These are phyloP conservation scores for Candida mesenterica DNA, from an alignment of 1,139 yeast species.

Conservation along the genomic window DNA sequence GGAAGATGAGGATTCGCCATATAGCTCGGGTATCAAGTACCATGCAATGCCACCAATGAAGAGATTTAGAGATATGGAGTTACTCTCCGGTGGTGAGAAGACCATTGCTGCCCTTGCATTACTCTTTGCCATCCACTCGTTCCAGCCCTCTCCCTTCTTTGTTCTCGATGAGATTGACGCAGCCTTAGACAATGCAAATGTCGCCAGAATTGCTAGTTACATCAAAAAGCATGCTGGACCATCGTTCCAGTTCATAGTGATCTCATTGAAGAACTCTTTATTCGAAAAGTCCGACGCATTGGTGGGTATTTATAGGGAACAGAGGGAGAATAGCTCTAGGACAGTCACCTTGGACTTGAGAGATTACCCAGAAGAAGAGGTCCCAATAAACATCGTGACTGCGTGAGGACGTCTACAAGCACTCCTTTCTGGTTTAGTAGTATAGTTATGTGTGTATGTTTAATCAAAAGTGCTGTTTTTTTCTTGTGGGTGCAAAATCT, in stretches of 20 bases:
- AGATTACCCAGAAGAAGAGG: constrained; percentile 50
- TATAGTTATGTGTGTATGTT: neutral
- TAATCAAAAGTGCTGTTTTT: too few species aligned
- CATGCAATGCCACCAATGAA: constrained; percentile 98
- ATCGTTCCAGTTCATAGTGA: constrained; percentile 87
- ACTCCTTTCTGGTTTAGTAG: neutral
- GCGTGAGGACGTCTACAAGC: neutral
- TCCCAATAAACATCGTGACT: constrained; percentile 8
- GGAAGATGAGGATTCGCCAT: constrained; percentile 91
- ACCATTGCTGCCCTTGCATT: constrained; percentile 95
- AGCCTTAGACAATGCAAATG: constrained; percentile 89
- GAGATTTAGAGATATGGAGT: constrained; percentile 89
- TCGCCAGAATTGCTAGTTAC: constrained; percentile 79
- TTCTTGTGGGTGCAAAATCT: neutral
- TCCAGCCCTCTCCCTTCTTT: constrained; percentile 92
- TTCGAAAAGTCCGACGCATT: constrained; percentile 88
- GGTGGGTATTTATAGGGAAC: constrained; percentile 92
- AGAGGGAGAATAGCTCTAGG: constrained; percentile 68
- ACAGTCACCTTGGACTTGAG: constrained; percentile 74
- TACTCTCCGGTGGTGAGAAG: constrained; percentile 94
- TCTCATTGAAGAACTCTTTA: constrained; percentile 82
- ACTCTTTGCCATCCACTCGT: constrained; percentile 86
- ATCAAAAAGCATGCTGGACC: constrained; percentile 76
- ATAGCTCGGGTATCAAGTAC: constrained; percentile 75
- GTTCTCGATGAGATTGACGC: constrained; percentile 97